Conservation (phyloP, 768 basidiomycete species). For the Mrakia frigida region DNA sequence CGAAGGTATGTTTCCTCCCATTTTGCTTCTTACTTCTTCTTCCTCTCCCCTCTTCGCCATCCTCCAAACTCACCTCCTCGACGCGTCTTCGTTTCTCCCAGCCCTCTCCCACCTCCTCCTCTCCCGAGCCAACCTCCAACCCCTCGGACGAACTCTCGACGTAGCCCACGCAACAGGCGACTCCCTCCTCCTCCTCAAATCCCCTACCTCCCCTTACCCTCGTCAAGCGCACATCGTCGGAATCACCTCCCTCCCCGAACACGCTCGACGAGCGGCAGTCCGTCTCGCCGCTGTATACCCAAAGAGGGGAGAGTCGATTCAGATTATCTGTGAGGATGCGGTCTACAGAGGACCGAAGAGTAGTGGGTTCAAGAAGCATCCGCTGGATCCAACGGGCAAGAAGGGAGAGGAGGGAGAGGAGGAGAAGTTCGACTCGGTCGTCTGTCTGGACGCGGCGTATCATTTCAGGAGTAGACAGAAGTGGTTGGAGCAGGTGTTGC, state of each 20-base stretch:
- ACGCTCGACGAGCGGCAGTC: constrained; percentile 50
- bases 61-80: constrained; percentile 27
- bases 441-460: constrained; percentile 66
- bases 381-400: constrained; percentile 45
- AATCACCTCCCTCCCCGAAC: constrained; percentile 55
- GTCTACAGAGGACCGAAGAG: constrained; percentile 23
- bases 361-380: constrained; percentile 43
- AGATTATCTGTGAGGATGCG: constrained; percentile 27
- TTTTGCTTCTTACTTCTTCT: not conserved
- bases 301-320: not conserved
- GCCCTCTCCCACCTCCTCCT: constrained; percentile 56
- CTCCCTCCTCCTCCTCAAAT: constrained; percentile 47
- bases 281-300: constrained; percentile 38
- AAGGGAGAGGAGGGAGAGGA: not conserved
- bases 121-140: constrained; percentile 47
- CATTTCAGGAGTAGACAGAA: constrained; percentile 55
- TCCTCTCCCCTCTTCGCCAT: not conserved
- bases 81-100: constrained; percentile 35
- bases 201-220: constrained; percentile 47
- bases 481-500: constrained; percentile 55
- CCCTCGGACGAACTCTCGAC: constrained; percentile 55
- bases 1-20: constrained; percentile 48
- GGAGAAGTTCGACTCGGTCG: constrained; percentile 41
- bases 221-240: constrained; percentile 53
- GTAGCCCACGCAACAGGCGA: constrained; percentile 67